These are phyloP conservation scores for Fusarium sp. DNA, from an alignment of 2,329 filamentous ascomycete species.

Conservation along the genomic window DNA sequence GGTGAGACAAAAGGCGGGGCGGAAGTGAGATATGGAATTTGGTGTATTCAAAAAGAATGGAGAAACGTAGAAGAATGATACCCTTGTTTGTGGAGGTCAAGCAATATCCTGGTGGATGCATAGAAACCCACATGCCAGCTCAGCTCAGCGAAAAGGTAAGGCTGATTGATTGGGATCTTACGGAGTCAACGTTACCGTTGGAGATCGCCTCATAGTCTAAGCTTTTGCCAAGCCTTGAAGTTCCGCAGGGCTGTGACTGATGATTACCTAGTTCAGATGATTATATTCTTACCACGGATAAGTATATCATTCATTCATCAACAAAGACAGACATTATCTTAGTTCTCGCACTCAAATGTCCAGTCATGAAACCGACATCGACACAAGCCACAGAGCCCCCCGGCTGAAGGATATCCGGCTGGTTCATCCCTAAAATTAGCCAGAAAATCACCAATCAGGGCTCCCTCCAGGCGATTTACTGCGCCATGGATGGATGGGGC, in stretches of 20 bases:
- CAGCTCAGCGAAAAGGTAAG: not conserved
- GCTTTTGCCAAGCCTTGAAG: not conserved
- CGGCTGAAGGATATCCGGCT: not conserved
- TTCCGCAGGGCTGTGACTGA: not conserved
- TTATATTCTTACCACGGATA: not conserved
- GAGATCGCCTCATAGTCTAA: not conserved
- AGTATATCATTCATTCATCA: not conserved
- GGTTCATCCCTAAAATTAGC: slow-evolving; percentile 19
- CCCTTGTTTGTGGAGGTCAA: slow-evolving; percentile 6
- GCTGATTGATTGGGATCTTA: not conserved
- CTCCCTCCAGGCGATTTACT: not conserved
- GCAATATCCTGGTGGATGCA: not conserved
- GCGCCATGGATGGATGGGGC: slow-evolving; percentile 18
- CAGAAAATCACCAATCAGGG: slow-evolving; percentile 1
- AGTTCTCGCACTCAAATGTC: not conserved
- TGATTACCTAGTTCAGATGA: not conserved
- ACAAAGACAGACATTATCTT: not conserved
- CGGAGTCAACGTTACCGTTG: not conserved
- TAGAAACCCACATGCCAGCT: not conserved
- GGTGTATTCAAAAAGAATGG: slow-evolving; percentile 1
- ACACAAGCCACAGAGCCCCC: slow-evolving; percentile 2
- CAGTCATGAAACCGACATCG: not conserved
- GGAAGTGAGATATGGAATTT: not conserved
- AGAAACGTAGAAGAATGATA: slow-evolving; percentile 28
- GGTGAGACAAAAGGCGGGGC: not conserved